These are phyloP conservation scores for Gillenia trifoliata DNA, from an alignment of 306 rosid species.

Conservation along the genomic window DNA sequence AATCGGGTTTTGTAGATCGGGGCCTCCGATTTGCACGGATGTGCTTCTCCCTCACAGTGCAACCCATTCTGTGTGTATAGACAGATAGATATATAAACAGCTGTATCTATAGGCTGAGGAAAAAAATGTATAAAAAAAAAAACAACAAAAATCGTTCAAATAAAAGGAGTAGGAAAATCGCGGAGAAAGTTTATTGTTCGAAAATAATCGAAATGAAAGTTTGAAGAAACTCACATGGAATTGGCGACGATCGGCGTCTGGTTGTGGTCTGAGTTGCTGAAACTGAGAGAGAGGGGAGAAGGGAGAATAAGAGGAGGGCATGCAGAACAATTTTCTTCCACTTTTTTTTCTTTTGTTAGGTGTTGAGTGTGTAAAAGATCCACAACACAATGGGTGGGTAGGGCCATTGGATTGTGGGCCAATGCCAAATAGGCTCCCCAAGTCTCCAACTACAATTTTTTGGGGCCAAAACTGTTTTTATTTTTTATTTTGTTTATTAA, in stretches of 20 bases:
- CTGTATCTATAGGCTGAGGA: not conserved
- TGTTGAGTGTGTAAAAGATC: no score
- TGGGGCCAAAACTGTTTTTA: no score
- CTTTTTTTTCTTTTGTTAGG: not conserved
- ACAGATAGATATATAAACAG: not conserved
- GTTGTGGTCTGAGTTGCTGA: constrained; percentile 1
- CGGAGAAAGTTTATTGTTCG: not conserved
- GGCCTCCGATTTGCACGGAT: constrained; percentile 66
- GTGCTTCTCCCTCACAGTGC: constrained; percentile 80
- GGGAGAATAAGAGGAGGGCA: not conserved
- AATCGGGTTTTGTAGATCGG: constrained; percentile 52
- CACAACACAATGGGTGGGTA: no score
- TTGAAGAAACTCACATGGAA: constrained; percentile 19
- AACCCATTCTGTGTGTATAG: constrained; percentile 46
- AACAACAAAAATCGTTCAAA: not conserved
- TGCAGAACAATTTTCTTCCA: not conserved
- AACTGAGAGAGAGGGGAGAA: not conserved
- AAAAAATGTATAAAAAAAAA: no score
- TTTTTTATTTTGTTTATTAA: no score
- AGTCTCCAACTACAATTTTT: no score
- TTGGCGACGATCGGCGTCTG: constrained; percentile 23
- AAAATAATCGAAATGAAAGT: not conserved
- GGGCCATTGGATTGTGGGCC: no score
- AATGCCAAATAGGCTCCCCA: no score
- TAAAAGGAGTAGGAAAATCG: not conserved